Percentiles rank a stretch among this genome's conserved stretches.
Conservation (phyloP, 805 yeast genomes). For the Phaffomyces antillensis region DNA sequence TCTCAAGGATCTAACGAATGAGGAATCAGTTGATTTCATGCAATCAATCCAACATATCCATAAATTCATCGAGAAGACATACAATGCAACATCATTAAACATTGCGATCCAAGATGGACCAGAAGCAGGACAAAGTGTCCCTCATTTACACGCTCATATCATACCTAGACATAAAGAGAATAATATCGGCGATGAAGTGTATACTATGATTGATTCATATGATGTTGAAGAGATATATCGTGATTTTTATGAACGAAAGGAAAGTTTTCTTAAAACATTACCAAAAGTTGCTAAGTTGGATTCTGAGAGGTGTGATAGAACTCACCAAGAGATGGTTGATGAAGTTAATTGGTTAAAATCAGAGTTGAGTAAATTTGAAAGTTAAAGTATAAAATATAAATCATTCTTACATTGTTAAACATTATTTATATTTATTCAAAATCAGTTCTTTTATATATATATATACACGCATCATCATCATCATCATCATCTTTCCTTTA, state of each 20-base stretch:
- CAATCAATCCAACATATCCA: conserved; percentile 65
- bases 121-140: conserved; percentile 93
- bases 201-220: conserved; percentile 55
- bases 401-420: too few relatives aligned
- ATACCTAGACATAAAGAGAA: conserved; percentile 67
- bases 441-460: neutral
- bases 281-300: conserved; percentile 34
- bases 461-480: neutral
- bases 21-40: conserved; percentile 76
- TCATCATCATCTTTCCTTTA: neutral
- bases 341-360: conserved; percentile 58
- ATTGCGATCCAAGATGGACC: conserved; percentile 96
- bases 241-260: conserved; percentile 26
- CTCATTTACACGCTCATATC: conserved; percentile 90
- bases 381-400: neutral
- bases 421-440: too few relatives aligned
- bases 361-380: conserved; percentile 28
- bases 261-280: conserved; percentile 18
- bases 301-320: conserved; percentile 49
- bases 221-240: conserved; percentile 30
- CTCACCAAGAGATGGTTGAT: conserved; percentile 55
- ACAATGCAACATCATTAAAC: conserved; percentile 77
- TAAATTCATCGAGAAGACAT: conserved; percentile 54
- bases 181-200: conserved; percentile 68
- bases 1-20: conserved; percentile 60